Evolutionary conservation across 352 stramenopile species (phyloP).

Genomic region (Phytophthora pini): DNA sequence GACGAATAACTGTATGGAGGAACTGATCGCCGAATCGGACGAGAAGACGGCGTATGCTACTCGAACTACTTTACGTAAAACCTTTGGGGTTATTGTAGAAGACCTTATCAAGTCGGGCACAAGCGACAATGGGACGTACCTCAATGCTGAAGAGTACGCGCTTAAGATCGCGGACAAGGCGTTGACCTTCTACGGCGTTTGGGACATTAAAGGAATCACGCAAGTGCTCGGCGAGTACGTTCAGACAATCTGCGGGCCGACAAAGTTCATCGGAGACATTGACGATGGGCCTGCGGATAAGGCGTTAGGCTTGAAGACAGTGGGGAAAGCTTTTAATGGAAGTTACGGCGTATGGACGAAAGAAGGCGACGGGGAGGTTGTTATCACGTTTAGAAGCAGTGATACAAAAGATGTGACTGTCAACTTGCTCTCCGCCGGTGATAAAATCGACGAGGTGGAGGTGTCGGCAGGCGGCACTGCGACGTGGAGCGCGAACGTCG

Average conservation of each 20-base stretch:
- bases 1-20: conserved; percentile 41
- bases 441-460: conserved; percentile 11
- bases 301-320: conserved; percentile 1
- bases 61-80: conserved; percentile 39
- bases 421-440: conserved; percentile 13
- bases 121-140: conserved; percentile 29
- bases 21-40: conserved; percentile 22
- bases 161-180: conserved; percentile 43
- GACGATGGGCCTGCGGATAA: conserved; percentile 8
- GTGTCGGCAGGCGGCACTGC: conserved; percentile 8
- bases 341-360: conserved; percentile 9
- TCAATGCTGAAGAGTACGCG: conserved; percentile 34
- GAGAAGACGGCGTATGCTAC: conserved; percentile 20
- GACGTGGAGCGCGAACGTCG: conserved; percentile 10
- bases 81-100: conserved; percentile 44
- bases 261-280: conserved; percentile 6
- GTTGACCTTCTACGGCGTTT: conserved; percentile 36
- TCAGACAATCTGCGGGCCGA: conserved; percentile 9
- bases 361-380: conserved; percentile 2
- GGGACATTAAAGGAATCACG: conserved; percentile 41
- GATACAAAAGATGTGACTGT: conserved; percentile 16
- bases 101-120: conserved; percentile 36
- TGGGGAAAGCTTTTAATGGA: conserved; percentile 9
- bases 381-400: conserved; percentile 5
- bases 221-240: conserved; percentile 31